Base-by-base conservation (phyloP, 2,329 filamentous ascomycete genomes). In the Trichoderma polysporum region DNA sequence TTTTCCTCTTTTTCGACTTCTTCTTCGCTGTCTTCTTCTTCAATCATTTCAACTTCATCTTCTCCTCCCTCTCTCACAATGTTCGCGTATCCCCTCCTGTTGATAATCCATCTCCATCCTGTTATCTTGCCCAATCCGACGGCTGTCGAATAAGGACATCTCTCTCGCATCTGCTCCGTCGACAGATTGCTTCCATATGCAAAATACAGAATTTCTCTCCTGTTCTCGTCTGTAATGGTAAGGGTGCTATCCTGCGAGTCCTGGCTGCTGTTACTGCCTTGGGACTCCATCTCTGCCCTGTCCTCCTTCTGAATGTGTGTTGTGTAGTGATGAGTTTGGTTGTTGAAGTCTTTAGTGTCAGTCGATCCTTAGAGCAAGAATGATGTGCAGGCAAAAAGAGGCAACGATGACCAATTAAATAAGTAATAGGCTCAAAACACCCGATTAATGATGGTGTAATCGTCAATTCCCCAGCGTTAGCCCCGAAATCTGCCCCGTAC, bases 151-250 rank as follows among this genome's bases (percentile, higher is more conserved):
- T 74, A 76, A 63, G 87, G 88, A 73, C 90, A 92, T 61, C 89
- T 87, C 53, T 75, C 71, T 4, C 71, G 71, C 90, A 92, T 92
- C 76, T 91, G 89, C 31, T 82, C 77, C 0, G 83, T 83, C 75
- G 88, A 90, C 67, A 92, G 83, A 76, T 92, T 92, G 74, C 85
- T 88, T 69, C 90, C 90, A 77, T 90, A 92, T 72, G 86, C 90
- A 74, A 92, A 91, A 80, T 91, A 91, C 70, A 87, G 76, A 59
- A 79, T 71, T 69, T 79, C 78, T 57, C 74, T 74, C 13, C 74
- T 71, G 63, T 75, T 72, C 41, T 78, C 76, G 35, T 76, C 75
- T 66, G 80, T 75, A 19, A 77, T 47, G 27, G 78, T 79, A 71
- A 76, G 74, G 68, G 70, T 69, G 70, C 76, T 78, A 70, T 75